Base-by-base conservation (phyloP, 331 rosid species). In the Quercus tomentella region DNA sequence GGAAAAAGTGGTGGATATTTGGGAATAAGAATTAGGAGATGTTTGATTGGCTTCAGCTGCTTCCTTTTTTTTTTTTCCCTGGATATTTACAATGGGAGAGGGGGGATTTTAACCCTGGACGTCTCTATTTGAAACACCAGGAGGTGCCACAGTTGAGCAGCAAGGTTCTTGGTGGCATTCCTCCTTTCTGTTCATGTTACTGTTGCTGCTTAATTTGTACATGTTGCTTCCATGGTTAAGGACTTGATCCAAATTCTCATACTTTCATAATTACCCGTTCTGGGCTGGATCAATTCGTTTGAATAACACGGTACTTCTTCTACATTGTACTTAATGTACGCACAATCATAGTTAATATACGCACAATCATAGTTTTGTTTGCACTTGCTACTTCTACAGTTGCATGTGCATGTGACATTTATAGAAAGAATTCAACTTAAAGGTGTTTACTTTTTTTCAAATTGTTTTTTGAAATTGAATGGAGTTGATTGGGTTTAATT, bases 1-100 rank as follows among this genome's bases (percentile, higher is more conserved):
- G 90, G 89, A 89, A 82, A 90, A 91, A 65, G 63, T 89, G 97
- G 97, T 91, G 94, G 94, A 88, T 18, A 76, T 91, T 92, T 76
- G 87, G 97, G 77, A 89, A 82, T 63, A 91, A 88, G 84, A 88
- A 87, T 75, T 91, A 87, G 80, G 33, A 71, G 60, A 69, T 10
- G 58, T 79, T 37, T 43, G 74, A 21, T 54, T 68, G 76, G 35
- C 45, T 41, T 41, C 45, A 41, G 12, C 45, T 41, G 45, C 12
- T 8, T 41, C 45, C 45, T 41, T 41, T 41, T 41, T 41, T 35
- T 35, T 1, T 37, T 37, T 37, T 2, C 45, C 11, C 45, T 1
- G 0, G 45, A 41, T 41, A 41, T 8, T 41, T 41, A 41, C 45
- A 41, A 8, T 41, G 45, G 45, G 45, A 41, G 45, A 8, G 3